Conservation (phyloP, 2,329 filamentous ascomycete species). For the Cladosporium sp. region DNA sequence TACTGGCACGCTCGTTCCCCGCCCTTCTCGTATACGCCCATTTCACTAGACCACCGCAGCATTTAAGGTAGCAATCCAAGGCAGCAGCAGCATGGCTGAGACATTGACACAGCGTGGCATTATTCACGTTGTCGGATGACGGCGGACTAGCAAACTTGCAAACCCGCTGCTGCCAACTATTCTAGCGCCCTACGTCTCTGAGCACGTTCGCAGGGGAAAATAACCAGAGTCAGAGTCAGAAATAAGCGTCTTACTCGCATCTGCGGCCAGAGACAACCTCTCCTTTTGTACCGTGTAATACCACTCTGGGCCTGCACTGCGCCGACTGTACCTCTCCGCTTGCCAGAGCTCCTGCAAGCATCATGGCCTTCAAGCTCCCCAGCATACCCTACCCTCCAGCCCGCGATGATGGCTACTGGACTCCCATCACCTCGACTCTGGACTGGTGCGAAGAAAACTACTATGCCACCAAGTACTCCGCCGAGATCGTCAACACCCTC, state of each 20-base stretch:
- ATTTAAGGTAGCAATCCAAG: neutral
- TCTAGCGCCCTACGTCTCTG: slow-evolving; percentile 8
- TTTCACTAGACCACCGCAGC: neutral
- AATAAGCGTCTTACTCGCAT: neutral
- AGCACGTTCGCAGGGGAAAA: slow-evolving; percentile 5
- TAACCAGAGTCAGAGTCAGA: neutral
- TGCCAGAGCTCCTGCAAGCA: neutral
- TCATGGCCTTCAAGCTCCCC: slow-evolving; percentile 41
- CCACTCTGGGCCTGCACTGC: neutral
- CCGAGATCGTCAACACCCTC: slow-evolving; percentile 75
- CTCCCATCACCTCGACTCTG: slow-evolving; percentile 67
- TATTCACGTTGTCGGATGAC: neutral
- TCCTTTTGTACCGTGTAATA: neutral
- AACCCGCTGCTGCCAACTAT: slow-evolving; percentile 12
- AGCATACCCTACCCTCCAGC: slow-evolving; percentile 35
- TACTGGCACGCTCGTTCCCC: neutral
- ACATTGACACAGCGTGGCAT: neutral
- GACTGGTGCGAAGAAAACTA: slow-evolving; percentile 86
- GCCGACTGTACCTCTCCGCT: slow-evolving; percentile 10
- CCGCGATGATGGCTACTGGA: slow-evolving; percentile 52
- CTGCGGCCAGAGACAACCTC: neutral
- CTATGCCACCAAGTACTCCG: slow-evolving; percentile 71
- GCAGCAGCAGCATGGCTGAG: neutral
- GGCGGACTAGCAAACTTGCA: slow-evolving; percentile 9
- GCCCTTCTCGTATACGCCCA: neutral